Evolutionary conservation across 2,329 filamentous ascomycete genomes (phyloP).

Genomic region (Scedosporium aurantiacum): DNA sequence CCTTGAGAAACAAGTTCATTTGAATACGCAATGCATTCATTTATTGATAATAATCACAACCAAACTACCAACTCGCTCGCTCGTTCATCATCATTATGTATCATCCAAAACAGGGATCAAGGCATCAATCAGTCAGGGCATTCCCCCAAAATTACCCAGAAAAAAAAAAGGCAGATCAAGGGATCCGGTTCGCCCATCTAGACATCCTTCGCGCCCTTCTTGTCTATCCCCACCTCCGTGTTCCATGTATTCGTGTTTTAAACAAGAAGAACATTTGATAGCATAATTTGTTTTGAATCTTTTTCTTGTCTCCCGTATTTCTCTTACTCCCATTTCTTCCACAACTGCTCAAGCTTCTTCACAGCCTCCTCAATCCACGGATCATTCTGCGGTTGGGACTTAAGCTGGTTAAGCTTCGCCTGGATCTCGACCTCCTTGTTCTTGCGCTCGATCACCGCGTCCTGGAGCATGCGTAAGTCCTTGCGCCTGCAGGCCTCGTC

Average conservation of each 20-base stretch:
- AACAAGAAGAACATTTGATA: neutral
- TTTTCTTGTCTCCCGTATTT: neutral
- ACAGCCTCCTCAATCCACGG: slow-evolving; percentile 29
- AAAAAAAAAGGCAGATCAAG: neutral
- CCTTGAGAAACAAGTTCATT: neutral
- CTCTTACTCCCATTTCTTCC: slow-evolving; percentile 45
- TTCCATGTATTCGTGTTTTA: neutral
- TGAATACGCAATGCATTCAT: neutral
- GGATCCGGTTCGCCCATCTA: neutral
- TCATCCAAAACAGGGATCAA: neutral
- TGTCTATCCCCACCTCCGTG: neutral
- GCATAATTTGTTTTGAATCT: neutral
- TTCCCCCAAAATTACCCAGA: too few species aligned
- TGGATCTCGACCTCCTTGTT: slow-evolving; percentile 49
- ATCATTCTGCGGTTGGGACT: slow-evolving; percentile 21
- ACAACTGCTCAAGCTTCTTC: slow-evolving; percentile 41
- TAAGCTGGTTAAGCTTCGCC: slow-evolving; percentile 35
- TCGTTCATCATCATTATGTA: slow-evolving; percentile 1
- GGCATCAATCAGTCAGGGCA: slow-evolving; percentile 1
- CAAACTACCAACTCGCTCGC: neutral
- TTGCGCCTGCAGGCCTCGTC: slow-evolving; percentile 49
- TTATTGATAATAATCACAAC: neutral
- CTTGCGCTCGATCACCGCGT: slow-evolving; percentile 46
- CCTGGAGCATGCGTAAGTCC: slow-evolving; percentile 53
- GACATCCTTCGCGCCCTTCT: neutral